Base-by-base conservation (phyloP, 495 filamentous ascomycete genomes). In the Physcia stellaris region DNA sequence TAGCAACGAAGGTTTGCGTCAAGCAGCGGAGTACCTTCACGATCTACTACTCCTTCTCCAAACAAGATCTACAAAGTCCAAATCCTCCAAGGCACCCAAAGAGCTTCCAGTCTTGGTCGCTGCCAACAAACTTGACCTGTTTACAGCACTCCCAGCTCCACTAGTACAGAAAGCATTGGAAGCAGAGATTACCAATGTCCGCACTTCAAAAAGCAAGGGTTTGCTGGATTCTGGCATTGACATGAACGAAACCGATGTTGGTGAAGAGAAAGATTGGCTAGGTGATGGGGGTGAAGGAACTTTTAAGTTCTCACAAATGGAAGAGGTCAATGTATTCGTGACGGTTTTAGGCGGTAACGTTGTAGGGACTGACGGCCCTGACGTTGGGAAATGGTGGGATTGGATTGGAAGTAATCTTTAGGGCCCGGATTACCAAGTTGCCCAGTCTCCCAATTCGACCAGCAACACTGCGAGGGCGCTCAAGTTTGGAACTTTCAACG, bases 61-160 rank as follows among this genome's bases (percentile, higher is more conserved):
- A 55, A 82, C 77, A 56, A 70, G 80, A 4, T 67, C 74, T n/a
- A 63, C 72, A 11, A 60, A 51, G 10, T 67, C 58, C 24, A 67
- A 71, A 46, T 73, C 68, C 7, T 61, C 66, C 30, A 77, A 77
- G 40, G 65, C 68, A 2, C 71, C 75, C 0, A 57, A 68, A 12
- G 69, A 74, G 15, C 67, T 92, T 21, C 74, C 80, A 0, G 71
- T 98, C 2, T 60, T 96, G 15, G 60, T 98, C 27, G 87, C 83
- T 3, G 87, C 86, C 26, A 96, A 96, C 55, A 98, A 98, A 66
- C 67, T 86, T 35, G 90, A 98, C 56, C 62, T 96, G 10, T 98
- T 98, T 55, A 96, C 90, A 0, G 87, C 90, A 9, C 60, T 94
- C 32, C 90, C 90, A 0, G 75, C 83, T 1, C 65, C 70, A 2